Evolutionary conservation across 2,329 filamentous ascomycete species (phyloP).

Genomic region (Colletotrichum ledebouriae): DNA sequence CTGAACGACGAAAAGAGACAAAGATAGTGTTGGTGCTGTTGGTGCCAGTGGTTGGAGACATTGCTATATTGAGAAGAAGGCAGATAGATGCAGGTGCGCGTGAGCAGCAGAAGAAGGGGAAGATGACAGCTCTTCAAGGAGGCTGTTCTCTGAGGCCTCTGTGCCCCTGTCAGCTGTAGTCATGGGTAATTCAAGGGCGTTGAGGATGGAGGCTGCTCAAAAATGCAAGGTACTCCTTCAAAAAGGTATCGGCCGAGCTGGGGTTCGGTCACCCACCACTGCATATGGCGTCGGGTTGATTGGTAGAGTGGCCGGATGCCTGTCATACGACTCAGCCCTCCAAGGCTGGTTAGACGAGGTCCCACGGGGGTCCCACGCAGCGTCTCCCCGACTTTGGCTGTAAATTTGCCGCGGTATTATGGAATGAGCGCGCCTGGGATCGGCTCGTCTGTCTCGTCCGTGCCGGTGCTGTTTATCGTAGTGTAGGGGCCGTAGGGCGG

Average conservation of each 20-base stretch:
- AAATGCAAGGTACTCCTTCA: slow-evolving; percentile 46
- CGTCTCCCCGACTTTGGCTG: slow-evolving; percentile 33
- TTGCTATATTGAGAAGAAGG: slow-evolving; percentile 57
- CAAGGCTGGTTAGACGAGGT: slow-evolving; percentile 37
- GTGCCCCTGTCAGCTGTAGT: slow-evolving; percentile 47
- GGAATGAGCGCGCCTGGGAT: slow-evolving; percentile 42
- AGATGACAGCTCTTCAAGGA: slow-evolving; percentile 43
- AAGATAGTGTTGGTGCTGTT: slow-evolving; percentile 45
- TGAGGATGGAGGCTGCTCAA: slow-evolving; percentile 36
- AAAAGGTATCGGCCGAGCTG: slow-evolving; percentile 40
- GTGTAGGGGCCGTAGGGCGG: slow-evolving; percentile 16
- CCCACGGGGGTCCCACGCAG: slow-evolving; percentile 37
- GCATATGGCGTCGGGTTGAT: slow-evolving; percentile 39
- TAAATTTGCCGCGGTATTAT: slow-evolving; percentile 40
- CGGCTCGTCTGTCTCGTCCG: slow-evolving; percentile 21
- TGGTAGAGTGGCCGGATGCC: slow-evolving; percentile 35
- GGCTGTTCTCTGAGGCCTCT: slow-evolving; percentile 45
- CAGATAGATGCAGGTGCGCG: slow-evolving; percentile 38
- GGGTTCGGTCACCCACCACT: slow-evolving; percentile 39
- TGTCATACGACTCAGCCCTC: slow-evolving; percentile 43
- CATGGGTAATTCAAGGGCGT: slow-evolving; percentile 43
- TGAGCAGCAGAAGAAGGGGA: slow-evolving; percentile 48
- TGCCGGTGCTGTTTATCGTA: not conserved
- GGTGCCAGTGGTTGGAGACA: slow-evolving; percentile 51
- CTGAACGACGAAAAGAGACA: slow-evolving; percentile 52